Evolutionary conservation across 331 rosid species (phyloP), one percentile per base, ranked within the genome.

Genomic region (Quercus lobata): DNA sequence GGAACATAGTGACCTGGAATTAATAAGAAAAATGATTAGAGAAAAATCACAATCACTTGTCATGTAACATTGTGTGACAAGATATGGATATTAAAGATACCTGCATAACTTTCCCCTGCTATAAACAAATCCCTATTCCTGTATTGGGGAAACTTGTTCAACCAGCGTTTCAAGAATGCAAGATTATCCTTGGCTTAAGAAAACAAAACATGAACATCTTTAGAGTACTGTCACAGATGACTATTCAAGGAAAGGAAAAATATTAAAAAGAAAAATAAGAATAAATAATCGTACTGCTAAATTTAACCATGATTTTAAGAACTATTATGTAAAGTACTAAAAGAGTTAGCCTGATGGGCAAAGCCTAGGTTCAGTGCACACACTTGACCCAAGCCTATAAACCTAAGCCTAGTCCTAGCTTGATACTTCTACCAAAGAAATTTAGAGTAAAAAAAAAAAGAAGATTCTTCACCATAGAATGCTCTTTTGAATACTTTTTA

Each of bases 101-200:
- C 98, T 32, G 98, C 98, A 85, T 94, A 94, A 89, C 98, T 94
- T 86, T 93, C 98, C 62, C 98, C 98, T 10, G 92, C 78, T 15
- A 93, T 81, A 86, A 86, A 93, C 80, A 91, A 83, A 78, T 87
- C 89, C 58, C 77, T 82, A 46, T 84, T 82, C 75, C 77, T 87
- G 87, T 86, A 91, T 8, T 81, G 75, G 12, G 93, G 93, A 74
- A 86, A 93, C 81, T 86, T 92, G 58, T 74, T 69, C 16, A 94
- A 82, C 97, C 97, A 94, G 80, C 80, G 92, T 82, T 86, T 83
- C 92, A 94, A 87, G 91, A 94, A 94, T 71, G 87, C 80, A 79
- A 94, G 63, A 83, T 94, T 94, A 84, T 89, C 95, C 81, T 89
- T 87, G 83, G 98, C 98, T 94, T 88, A 82, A 85, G 29, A 81